A percentile compares a stretch with the other conserved stretches of the same genome.
Conservation (phyloP, 805 yeast genomes). For the Lipomyces yamanashiensis region DNA sequence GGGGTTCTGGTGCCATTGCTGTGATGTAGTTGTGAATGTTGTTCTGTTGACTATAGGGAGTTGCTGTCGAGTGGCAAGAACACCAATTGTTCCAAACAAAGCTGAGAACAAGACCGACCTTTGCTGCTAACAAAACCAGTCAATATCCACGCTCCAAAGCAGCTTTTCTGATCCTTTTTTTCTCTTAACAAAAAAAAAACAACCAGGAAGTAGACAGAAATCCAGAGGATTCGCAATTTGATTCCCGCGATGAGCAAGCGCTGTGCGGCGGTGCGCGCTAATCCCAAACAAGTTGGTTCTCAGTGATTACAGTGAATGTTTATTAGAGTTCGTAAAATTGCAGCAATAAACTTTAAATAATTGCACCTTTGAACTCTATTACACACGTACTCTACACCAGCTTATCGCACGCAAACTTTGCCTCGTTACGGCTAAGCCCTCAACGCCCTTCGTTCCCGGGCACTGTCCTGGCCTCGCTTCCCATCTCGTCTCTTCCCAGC, state of each 20-base stretch:
- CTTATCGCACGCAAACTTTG: slow-evolving; percentile 11
- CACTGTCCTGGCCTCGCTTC: not conserved
- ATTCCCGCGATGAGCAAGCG: slow-evolving; percentile 2
- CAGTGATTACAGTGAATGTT: no score
- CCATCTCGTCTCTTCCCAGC: not conserved
- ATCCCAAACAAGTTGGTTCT: not conserved
- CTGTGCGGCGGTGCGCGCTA: slow-evolving; percentile 7
- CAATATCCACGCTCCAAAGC: not conserved
- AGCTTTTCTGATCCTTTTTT: no score
- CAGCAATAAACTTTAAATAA: not conserved
- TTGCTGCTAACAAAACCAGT: not conserved
- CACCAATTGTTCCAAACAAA: not conserved
- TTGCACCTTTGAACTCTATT: not conserved
- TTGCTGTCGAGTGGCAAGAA: not conserved
- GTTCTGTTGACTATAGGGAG: not conserved
- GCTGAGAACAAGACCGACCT: not conserved
- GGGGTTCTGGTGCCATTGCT: not conserved
- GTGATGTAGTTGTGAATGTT: not conserved
- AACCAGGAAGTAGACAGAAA: no score
- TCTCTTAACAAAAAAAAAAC: no score
- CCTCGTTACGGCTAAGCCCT: not conserved
- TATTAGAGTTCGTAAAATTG: not conserved
- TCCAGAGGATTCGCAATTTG: no score
- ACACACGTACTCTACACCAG: not conserved
- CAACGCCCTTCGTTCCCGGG: not conserved